phyloP scores from a whole-genome alignment of 192 early-diverging fungal genomes.

The Rhizophagus sp. region DNA sequence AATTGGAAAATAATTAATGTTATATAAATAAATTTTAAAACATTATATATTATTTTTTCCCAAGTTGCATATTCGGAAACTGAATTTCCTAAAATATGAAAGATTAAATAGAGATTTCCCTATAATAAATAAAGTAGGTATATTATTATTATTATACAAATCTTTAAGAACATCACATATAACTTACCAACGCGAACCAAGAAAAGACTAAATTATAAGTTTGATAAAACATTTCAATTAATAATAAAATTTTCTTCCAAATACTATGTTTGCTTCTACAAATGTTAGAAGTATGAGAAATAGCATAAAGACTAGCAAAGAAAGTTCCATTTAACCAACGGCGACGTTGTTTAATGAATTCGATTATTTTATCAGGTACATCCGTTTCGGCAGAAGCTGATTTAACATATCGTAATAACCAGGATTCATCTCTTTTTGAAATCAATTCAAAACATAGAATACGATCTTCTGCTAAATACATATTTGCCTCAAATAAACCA shows the following conservation, averaged over 20 bases:
- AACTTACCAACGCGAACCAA: slow-evolving; percentile 85
- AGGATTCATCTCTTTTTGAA: slow-evolving; percentile 66
- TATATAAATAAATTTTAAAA: slow-evolving; percentile 63
- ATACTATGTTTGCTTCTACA: slow-evolving; percentile 74
- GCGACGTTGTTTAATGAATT: slow-evolving; percentile 93
- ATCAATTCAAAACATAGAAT: slow-evolving; percentile 84
- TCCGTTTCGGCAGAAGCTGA: slow-evolving; percentile 76
- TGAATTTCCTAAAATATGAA: slow-evolving; percentile 75
- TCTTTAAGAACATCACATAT: neutral
- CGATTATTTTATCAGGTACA: slow-evolving; percentile 74
- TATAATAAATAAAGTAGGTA: slow-evolving; percentile 25
- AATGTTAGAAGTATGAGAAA: slow-evolving; percentile 75
- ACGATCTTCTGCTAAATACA: slow-evolving; percentile 84
- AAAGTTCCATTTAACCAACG: slow-evolving; percentile 95
- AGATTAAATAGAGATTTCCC: slow-evolving; percentile 89
- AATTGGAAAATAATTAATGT: slow-evolving; percentile 78
- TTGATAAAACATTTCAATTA: slow-evolving; percentile 82
- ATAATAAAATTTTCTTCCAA: slow-evolving; percentile 69
- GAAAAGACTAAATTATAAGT: slow-evolving; percentile 77
- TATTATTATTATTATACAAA: slow-evolving; percentile 15
- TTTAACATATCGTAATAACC: slow-evolving; percentile 76
- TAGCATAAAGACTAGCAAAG: slow-evolving; percentile 88
- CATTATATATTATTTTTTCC: slow-evolving; percentile 32
- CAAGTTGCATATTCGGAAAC: slow-evolving; percentile 25
- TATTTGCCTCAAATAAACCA: slow-evolving; percentile 72